Percentiles rank a stretch among this genome's conserved stretches.
These are phyloP conservation scores for Echinosophora koreensis DNA, from an alignment of 306 rosid species.

Conservation along the genomic window DNA sequence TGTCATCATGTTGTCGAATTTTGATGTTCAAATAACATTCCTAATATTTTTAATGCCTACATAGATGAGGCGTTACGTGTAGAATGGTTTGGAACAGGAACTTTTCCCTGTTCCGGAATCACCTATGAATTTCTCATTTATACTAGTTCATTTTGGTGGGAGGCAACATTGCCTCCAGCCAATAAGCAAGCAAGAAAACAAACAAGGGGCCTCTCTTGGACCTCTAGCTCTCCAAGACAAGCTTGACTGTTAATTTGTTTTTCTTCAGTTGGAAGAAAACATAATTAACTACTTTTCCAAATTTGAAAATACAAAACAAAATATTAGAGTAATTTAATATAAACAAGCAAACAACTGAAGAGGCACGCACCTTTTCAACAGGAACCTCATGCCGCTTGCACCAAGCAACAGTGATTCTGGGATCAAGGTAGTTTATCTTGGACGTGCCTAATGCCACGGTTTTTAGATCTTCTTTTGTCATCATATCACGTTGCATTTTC, in stretches of 20 bases:
- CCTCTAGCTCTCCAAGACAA: conserved; percentile 22
- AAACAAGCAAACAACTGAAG: conserved; percentile 2
- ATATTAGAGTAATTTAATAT: conserved; percentile 17
- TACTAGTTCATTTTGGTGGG: not conserved
- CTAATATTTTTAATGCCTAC: not conserved
- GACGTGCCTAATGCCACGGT: conserved; percentile 97
- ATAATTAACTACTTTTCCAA: not conserved
- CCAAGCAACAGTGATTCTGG: conserved; percentile 98
- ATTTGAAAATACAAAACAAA: conserved; percentile 11
- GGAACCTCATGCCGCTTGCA: conserved; percentile 99
- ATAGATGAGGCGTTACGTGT: not conserved
- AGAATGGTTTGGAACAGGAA: too few relatives aligned
- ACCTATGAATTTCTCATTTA: not conserved
- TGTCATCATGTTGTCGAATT: too few relatives aligned
- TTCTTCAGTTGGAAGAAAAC: not conserved
- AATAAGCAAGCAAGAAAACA: not conserved
- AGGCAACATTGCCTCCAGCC: not conserved
- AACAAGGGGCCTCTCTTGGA: conserved; percentile 5
- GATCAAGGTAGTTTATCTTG: conserved; percentile 96
- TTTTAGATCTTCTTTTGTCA: conserved; percentile 91
- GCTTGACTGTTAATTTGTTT: not conserved
- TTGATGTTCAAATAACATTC: too few relatives aligned
- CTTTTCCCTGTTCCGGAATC: too few relatives aligned
- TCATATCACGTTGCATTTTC: conserved; percentile 86
- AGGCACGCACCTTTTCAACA: conserved; percentile 78